Base-by-base conservation (phyloP, 257 asterid genomes). In the Echites panduratus region DNA sequence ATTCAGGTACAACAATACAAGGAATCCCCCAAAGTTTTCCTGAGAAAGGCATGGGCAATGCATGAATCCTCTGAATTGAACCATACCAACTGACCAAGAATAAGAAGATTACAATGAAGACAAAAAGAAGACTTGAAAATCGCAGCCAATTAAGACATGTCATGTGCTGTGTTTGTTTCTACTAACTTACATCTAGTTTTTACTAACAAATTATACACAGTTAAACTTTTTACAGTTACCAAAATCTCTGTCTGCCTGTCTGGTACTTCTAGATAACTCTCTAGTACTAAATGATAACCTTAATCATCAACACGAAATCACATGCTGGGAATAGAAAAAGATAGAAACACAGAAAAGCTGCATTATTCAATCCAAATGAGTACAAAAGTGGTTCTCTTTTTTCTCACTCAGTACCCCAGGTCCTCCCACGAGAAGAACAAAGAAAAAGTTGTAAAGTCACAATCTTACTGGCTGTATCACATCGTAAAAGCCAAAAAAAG, bases 151-250 rank as follows among this genome's bases (percentile, higher is more conserved):
- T 27, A 32, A 49, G 84, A 73, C 80, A 75, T 72, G 48, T 71
- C 80, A 89, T 85, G 92, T 86, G 88, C 82, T 70, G 54, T 75
- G 85, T 80, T 82, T 53, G 59, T 53, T 53, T 81, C 77, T 66
- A 69, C 78, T 44, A 50, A 45, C 62, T 13, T 69, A 29, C 54
- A 49, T 70, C 50, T 71, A 57, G 24, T 22, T 75, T 58, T 77
- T 54, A 40, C 73, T 52, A 79, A 22, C 68, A 76, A 32, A 78
- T 79, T 78, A 68, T 71, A 75, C 83, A 62, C 17, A 71, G 49
- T 64, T n/a, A 68, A 47, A 45, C 74, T 71, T 65, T 24, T 58
- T 72, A 75, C 80, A 82, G 78, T 52, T 45, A 47, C 29, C 32
- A 65, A 82, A 54, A 77, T n/a, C 32, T 45, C 63, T 63, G 82